A percentile compares a stretch with the other conserved stretches of the same genome.
Evolutionary conservation across 768 basidiomycete species (phyloP).

Genomic region (Xanthoconium stramineum): DNA sequence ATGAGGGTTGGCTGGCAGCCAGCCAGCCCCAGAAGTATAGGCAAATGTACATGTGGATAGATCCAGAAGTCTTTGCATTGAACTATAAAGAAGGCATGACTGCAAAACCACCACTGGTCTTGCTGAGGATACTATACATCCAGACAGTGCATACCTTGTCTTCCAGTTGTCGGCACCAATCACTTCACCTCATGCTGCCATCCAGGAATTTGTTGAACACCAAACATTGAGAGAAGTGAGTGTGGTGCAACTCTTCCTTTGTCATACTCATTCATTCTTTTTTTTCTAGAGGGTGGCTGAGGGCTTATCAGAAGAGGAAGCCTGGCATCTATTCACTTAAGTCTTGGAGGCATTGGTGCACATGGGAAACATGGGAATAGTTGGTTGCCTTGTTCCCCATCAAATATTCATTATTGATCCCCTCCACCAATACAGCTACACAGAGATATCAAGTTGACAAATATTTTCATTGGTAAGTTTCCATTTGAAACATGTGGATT

Average conservation of each 20-base stretch:
- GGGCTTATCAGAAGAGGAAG: constrained; percentile 78
- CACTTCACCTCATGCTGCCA: neutral
- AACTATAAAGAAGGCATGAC: constrained; percentile 33
- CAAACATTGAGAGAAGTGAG: constrained; percentile 84
- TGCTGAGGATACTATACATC: constrained; percentile 75
- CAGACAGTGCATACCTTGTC: constrained; percentile 68
- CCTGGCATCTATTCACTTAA: constrained; percentile 88
- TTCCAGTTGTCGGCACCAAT: neutral
- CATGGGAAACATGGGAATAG: constrained; percentile 86
- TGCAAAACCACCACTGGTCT: constrained; percentile 27
- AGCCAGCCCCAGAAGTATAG: too few species aligned
- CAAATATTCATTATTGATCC: constrained; percentile 3
- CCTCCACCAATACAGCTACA: constrained; percentile 53
- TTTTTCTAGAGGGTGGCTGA: constrained; percentile 65
- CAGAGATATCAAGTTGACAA: constrained; percentile 88
- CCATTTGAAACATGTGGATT: neutral
- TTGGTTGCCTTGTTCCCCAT: constrained; percentile 33
- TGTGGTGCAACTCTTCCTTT: neutral
- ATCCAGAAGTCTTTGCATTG: constrained; percentile 20
- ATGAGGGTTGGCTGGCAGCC: too few species aligned
- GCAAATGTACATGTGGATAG: too few species aligned
- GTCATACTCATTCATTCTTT: neutral
- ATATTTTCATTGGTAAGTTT: constrained; percentile 86
- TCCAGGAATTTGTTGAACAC: constrained; percentile 83
- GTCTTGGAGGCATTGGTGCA: constrained; percentile 87